Base-by-base conservation (phyloP, 78 protist species). In the Dictyostelium brefeldianum region DNA sequence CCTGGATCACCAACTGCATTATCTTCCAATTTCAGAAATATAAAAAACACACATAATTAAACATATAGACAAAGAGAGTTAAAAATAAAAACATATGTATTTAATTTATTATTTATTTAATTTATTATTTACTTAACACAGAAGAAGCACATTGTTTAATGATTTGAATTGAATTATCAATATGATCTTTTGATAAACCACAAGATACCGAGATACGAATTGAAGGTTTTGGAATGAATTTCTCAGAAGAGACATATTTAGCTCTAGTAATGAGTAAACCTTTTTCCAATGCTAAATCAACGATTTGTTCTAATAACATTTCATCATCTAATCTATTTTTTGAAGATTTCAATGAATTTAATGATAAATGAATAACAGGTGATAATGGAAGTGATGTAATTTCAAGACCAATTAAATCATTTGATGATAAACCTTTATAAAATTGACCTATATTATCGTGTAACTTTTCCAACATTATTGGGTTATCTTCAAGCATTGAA, bases 221-320 rank as follows among this genome's bases (percentile, higher is more conserved):
- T 6, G 96, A 92, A 31, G 96, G 91, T 29, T 74, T 59, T 48
- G 96, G 96, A 15, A 84, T 11, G 80, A 77, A 92, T 56, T 84
- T 92, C n/a, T 92, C 96, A 0, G n/a, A 29, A 3, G 78, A 70
- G 0, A 79, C 91, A 69, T 92, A 92, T 50, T 92, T 92, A n/a
- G 93, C 85, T 20, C 93, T 50, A n/a, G 91, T 78, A 9, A 92
- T n/a, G 11, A 92, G 43, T 15, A 92, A 3, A 54, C 89, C 92
- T 12, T 47, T 0, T 7, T 83, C 82, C 65, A 84, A 8, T 10
- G 89, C 67, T 75, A 79, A 41, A 2, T 31, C 29, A 20, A 79
- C 96, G 20, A 92, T 51, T 25, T 62, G 17, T 51, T 92, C 89
- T 10, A 92, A 20, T 15, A 92, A 25, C 5, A 29, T 46, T 64